Conservation (phyloP, 495 filamentous ascomycete genomes). For the Penicillium cataractarum region DNA sequence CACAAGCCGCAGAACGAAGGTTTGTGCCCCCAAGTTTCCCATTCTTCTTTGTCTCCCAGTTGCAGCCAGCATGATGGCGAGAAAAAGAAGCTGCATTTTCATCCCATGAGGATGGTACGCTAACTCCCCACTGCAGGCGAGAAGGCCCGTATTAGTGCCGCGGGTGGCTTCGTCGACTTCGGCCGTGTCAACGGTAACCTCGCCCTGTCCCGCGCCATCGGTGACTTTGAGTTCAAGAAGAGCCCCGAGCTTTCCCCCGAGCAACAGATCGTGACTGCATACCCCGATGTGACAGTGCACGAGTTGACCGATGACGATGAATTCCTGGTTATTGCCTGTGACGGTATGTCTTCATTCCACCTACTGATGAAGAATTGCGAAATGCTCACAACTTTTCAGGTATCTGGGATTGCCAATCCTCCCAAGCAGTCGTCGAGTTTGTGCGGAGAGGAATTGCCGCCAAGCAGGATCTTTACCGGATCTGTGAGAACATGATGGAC, state of each 20-base stretch:
- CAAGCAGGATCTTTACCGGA: conserved; percentile 87
- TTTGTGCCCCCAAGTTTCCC: conserved; percentile 38
- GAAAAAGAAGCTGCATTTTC: neutral
- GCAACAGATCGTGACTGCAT: conserved; percentile 96
- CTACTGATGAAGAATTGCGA: no score
- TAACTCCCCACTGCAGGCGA: conserved; percentile 63
- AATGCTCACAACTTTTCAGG: conserved; percentile 53
- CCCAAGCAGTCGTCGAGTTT: conserved; percentile 95
- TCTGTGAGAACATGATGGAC: conserved; percentile 99
- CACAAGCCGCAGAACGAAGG: conserved; percentile 99
- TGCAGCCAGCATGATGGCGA: neutral
- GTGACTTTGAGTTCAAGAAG: conserved; percentile 99
- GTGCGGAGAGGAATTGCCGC: conserved; percentile 93
- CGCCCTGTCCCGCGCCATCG: conserved; percentile 95
- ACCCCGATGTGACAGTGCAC: conserved; percentile 88
- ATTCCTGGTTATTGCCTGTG: conserved; percentile 95
- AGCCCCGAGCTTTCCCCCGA: conserved; percentile 94
- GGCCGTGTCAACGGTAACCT: conserved; percentile 98
- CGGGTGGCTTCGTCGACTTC: conserved; percentile 97
- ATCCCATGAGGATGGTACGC: conserved; percentile 18
- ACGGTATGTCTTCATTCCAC: conserved; percentile 64
- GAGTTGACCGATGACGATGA: conserved; percentile 92
- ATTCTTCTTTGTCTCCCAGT: neutral
- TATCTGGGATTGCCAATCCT: conserved; percentile 99
- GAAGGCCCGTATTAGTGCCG: conserved; percentile 92